A percentile compares a stretch with the other conserved stretches of the same genome.
phyloP scores from a whole-genome alignment of 148 eudicot genomes.

The Amaranthus palmeri region DNA sequence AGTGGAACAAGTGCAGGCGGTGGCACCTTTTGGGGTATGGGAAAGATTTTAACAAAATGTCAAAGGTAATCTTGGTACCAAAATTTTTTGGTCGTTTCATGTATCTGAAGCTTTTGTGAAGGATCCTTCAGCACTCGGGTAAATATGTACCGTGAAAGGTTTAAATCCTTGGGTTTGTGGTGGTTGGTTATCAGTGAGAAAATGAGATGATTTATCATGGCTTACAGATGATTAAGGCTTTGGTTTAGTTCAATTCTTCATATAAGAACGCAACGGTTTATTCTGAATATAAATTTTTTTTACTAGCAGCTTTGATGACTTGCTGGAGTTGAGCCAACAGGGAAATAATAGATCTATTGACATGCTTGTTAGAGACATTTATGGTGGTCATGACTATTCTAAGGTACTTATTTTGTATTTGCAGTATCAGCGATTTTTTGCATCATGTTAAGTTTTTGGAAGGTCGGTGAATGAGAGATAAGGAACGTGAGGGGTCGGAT shows the following conservation, averaged over 20 bases:
- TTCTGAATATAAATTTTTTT: slow-evolving; percentile 5
- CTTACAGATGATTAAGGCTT: slow-evolving; percentile 1
- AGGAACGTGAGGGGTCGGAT: too few relatives aligned
- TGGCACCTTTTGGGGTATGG: slow-evolving; percentile 90
- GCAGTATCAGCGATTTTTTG: neutral
- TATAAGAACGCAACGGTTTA: neutral
- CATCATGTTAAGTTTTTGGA: too few relatives aligned
- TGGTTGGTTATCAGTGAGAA: neutral
- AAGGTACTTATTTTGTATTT: slow-evolving; percentile 45
- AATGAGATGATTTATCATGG: neutral
- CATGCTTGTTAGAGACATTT: slow-evolving; percentile 97
- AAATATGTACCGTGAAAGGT: neutral
- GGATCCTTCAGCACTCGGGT: neutral
- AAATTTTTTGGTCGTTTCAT: neutral
- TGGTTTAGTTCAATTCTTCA: neutral
- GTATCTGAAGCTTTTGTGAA: neutral
- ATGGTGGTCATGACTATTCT: slow-evolving; percentile 72
- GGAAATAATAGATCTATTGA: slow-evolving; percentile 88
- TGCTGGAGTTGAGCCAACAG: slow-evolving; percentile 73
- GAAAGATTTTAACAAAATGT: slow-evolving; percentile 78
- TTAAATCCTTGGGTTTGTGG: neutral
- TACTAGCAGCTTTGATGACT: slow-evolving; percentile 73
- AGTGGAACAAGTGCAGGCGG: slow-evolving; percentile 96
- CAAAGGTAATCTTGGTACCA: slow-evolving; percentile 46
- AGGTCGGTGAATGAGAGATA: too few relatives aligned